Conservation (phyloP, 768 basidiomycete genomes). For the Pleurotus tuber-regium region DNA sequence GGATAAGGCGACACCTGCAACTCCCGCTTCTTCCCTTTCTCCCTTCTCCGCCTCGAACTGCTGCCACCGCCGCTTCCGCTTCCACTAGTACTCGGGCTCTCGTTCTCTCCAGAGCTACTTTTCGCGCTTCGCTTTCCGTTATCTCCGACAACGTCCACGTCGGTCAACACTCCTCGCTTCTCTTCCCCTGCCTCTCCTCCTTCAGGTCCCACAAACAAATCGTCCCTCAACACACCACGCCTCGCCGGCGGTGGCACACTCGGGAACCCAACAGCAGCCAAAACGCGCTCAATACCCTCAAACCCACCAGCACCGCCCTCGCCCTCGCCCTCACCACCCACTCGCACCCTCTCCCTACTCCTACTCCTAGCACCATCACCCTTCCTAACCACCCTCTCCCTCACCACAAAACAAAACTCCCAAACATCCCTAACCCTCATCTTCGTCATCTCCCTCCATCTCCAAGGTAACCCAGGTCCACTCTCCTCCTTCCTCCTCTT, state of each 20-base stretch:
- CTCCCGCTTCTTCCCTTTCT: constrained; percentile 39
- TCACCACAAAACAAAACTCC: constrained; percentile 65
- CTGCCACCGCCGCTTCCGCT: constrained; percentile 4
- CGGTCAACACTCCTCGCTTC: constrained; percentile 23
- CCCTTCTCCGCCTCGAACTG: neutral
- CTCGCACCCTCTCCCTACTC: constrained; percentile 27
- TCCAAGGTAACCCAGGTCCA: constrained; percentile 58
- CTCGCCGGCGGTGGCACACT: constrained; percentile 50
- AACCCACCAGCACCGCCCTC: constrained; percentile 30
- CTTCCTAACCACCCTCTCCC: constrained; percentile 32
- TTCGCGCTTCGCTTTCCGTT: constrained; percentile 24
- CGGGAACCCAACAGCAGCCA: constrained; percentile 57
- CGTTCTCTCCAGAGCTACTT: neutral
- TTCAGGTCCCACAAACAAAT: constrained; percentile 60
- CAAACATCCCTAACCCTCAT: constrained; percentile 74
- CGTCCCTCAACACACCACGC: constrained; percentile 57
- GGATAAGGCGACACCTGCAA: constrained; percentile 61
- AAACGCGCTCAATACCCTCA: constrained; percentile 56
- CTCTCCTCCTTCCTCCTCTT: constrained; percentile 32
- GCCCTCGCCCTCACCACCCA: constrained; percentile 13
- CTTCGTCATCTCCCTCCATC: constrained; percentile 72
- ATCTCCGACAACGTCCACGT: constrained; percentile 37
- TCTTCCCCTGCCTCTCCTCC: constrained; percentile 20
- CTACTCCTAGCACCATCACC: constrained; percentile 28
- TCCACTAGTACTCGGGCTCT: neutral